Percentiles rank a stretch among this genome's conserved stretches.
phyloP scores from a whole-genome alignment of 306 rosid species.

The Prunus mongolica region DNA sequence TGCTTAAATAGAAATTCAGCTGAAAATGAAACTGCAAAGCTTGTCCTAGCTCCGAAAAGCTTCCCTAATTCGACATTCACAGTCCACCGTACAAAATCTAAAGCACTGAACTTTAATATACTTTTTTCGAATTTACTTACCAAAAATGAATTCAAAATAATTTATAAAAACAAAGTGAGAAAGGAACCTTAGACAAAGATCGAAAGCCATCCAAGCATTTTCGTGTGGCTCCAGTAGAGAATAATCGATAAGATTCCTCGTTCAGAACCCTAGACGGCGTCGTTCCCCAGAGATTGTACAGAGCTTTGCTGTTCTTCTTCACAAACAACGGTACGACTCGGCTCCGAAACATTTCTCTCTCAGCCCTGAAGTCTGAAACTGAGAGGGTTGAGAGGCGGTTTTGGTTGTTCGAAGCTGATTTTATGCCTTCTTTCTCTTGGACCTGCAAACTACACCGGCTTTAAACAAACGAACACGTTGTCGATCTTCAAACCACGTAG shows the following conservation, averaged over 20 bases:
- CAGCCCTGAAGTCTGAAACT: background rate
- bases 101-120: background rate
- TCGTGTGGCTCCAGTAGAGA: slow-evolving; percentile 10
- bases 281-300: slow-evolving; percentile 7
- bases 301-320: slow-evolving; percentile 20
- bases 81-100: background rate
- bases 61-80: background rate
- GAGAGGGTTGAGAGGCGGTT: background rate
- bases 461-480: too few species aligned
- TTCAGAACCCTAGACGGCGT: background rate
- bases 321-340: slow-evolving; percentile 14
- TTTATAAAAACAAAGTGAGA: background rate
- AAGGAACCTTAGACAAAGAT: slow-evolving; percentile 15
- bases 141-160: background rate
- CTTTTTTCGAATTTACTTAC: background rate
- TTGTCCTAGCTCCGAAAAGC: background rate
- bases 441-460: background rate
- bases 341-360: slow-evolving; percentile 22
- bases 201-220: slow-evolving; percentile 5
- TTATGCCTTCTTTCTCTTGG: background rate
- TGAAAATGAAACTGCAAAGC: background rate
- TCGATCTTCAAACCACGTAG: too few species aligned
- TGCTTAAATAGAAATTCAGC: background rate
- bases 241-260: background rate
- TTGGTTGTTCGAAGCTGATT: background rate